Conservation (phyloP, 202 grass and related monocot genomes). For the Dendrocalamus latiflorus region DNA sequence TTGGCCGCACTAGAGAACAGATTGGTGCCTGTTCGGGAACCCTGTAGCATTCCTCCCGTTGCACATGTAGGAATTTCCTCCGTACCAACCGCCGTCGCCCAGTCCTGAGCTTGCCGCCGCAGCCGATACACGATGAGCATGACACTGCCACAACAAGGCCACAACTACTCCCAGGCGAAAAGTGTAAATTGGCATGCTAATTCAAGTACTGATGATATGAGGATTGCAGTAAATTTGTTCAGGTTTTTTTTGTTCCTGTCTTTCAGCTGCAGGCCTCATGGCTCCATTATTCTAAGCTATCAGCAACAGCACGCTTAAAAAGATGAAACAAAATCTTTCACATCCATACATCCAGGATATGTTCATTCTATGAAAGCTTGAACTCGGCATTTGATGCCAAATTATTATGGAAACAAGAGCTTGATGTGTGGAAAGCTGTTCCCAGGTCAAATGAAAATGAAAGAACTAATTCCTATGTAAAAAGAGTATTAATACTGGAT, state of each 20-base stretch:
- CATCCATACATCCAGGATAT: background rate
- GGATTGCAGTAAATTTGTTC: background rate
- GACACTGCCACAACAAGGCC: background rate
- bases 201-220: background rate
- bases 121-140: background rate
- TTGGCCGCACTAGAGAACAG: background rate
- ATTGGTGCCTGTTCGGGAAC: background rate
- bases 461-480: too few relatives aligned
- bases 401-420: constrained; percentile 15
- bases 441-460: background rate
- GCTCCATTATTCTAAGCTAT: background rate
- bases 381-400: background rate
- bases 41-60: background rate
- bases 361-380: background rate
- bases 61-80: constrained; percentile 10
- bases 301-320: background rate
- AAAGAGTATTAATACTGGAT: too few relatives aligned
- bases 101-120: background rate
- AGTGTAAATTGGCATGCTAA: background rate
- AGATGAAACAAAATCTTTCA: background rate
- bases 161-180: background rate
- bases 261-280: background rate
- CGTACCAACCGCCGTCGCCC: background rate
- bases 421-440: background rate
- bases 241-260: background rate